These are phyloP conservation scores for Bipolaris zeicola DNA, from an alignment of 2,329 filamentous ascomycete species.

Conservation along the genomic window DNA sequence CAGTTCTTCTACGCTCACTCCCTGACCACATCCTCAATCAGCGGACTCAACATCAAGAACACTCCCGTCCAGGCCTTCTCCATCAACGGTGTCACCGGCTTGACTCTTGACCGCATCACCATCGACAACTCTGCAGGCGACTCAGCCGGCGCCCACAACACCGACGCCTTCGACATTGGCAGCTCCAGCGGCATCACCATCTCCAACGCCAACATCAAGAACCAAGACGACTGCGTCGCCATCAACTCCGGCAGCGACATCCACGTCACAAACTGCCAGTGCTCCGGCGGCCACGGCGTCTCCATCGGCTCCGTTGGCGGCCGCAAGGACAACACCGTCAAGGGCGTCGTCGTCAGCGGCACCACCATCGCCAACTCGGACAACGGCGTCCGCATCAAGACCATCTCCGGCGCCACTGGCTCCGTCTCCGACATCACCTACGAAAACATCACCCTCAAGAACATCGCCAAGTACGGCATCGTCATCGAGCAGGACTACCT, in stretches of 20 bases:
- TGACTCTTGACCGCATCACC: conserved; percentile 57
- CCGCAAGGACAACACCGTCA: conserved; percentile 60
- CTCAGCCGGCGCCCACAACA: conserved; percentile 54
- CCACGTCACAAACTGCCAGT: conserved; percentile 49
- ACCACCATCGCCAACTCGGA: conserved; percentile 58
- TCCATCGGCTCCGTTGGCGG: conserved; percentile 66
- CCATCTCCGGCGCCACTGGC: conserved; percentile 58
- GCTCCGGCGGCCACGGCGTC: conserved; percentile 62
- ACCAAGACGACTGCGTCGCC: conserved; percentile 66
- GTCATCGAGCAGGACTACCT: conserved; percentile 60
- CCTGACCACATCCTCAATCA: conserved; percentile 58
- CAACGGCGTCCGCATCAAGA: conserved; percentile 66
- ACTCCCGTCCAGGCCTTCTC: conserved; percentile 61
- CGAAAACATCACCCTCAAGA: conserved; percentile 53
- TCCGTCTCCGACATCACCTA: conserved; percentile 56
- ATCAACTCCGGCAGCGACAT: conserved; percentile 61
- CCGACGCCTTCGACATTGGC: conserved; percentile 64
- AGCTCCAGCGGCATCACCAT: conserved; percentile 57
- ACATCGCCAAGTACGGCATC: conserved; percentile 58
- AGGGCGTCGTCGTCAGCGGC: conserved; percentile 58
- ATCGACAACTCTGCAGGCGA: conserved; percentile 65
- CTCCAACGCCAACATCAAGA: conserved; percentile 58
- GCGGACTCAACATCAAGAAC: conserved; percentile 59
- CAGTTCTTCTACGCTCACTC: conserved; percentile 66
- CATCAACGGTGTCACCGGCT: conserved; percentile 51